Conservation (phyloP, 495 filamentous ascomycete genomes). For the Annulohypoxylon maeteangense region DNA sequence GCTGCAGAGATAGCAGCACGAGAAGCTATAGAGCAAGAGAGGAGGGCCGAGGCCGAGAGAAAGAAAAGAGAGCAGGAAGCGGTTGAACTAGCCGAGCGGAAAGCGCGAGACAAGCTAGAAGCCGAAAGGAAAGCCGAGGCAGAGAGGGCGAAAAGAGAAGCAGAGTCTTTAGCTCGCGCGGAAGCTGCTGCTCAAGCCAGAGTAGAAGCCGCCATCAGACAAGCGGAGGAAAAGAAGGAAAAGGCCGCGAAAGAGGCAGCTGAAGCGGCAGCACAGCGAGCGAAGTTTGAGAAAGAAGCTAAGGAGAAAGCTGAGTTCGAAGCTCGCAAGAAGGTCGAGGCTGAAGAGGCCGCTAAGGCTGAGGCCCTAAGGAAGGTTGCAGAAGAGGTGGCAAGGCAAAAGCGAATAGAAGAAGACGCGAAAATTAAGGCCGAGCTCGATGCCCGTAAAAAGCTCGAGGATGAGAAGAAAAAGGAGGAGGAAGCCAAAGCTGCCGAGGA, state of each 20-base stretch:
- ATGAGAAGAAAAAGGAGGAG: slow-evolving; percentile 47
- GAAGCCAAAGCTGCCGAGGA: slow-evolving; percentile 48
- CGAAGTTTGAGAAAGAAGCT: slow-evolving; percentile 51
- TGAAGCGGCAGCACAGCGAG: slow-evolving; percentile 61
- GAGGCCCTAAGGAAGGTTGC: slow-evolving; percentile 39
- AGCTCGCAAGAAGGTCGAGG: slow-evolving; percentile 48
- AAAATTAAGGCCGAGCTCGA: slow-evolving; percentile 59
- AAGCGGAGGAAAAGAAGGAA: slow-evolving; percentile 54
- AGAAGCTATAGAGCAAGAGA: slow-evolving; percentile 51
- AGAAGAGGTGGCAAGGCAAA: slow-evolving; percentile 38
- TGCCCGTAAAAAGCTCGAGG: slow-evolving; percentile 55
- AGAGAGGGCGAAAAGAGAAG: slow-evolving; percentile 63
- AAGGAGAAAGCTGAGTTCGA: slow-evolving; percentile 47
- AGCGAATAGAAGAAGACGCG: slow-evolving; percentile 48
- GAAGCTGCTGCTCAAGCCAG: slow-evolving; percentile 53
- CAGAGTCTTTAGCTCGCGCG: slow-evolving; percentile 57
- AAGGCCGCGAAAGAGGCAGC: slow-evolving; percentile 55
- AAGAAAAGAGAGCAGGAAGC: slow-evolving; percentile 41
- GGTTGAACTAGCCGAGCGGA: slow-evolving; percentile 48
- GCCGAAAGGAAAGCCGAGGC: slow-evolving; percentile 59
- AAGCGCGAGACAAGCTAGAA: slow-evolving; percentile 52
- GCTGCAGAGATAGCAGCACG: slow-evolving; percentile 58
- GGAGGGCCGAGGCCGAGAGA: slow-evolving; percentile 50
- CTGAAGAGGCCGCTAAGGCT: slow-evolving; percentile 45
- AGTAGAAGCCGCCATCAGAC: slow-evolving; percentile 54